phyloP scores from a whole-genome alignment of 768 basidiomycete genomes.

The Mycena epipterygia region DNA sequence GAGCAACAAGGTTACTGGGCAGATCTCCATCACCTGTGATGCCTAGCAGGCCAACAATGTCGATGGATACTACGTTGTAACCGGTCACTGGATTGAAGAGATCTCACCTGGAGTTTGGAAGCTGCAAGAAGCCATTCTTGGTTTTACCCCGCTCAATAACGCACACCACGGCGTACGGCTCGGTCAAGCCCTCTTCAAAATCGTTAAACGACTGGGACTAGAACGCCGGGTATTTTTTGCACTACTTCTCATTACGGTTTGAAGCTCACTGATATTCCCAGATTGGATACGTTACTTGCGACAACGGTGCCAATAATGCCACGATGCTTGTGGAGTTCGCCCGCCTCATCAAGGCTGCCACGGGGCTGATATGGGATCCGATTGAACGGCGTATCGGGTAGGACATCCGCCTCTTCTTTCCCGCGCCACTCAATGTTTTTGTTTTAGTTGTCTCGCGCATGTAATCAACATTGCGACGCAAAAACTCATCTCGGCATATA shows the following conservation, averaged over 20 bases:
- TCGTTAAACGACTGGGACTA: slow-evolving; percentile 43
- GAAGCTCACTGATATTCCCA: background rate
- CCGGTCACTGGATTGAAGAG: slow-evolving; percentile 55
- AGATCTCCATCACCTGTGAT: slow-evolving; percentile 51
- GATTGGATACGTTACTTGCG: background rate
- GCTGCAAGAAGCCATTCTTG: slow-evolving; percentile 46
- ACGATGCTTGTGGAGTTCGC: slow-evolving; percentile 9
- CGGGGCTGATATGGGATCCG: background rate
- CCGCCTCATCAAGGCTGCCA: background rate
- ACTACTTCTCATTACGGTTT: background rate
- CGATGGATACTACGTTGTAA: slow-evolving; percentile 55
- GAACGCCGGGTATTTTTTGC: slow-evolving; percentile 43
- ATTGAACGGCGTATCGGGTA: background rate
- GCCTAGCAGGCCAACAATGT: slow-evolving; percentile 54
- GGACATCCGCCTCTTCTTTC: background rate
- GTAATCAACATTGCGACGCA: background rate
- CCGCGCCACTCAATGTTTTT: background rate
- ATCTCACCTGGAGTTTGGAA: slow-evolving; percentile 39
- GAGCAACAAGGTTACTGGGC: slow-evolving; percentile 37
- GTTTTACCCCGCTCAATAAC: slow-evolving; percentile 51
- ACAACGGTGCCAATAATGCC: background rate
- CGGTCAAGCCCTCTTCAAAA: slow-evolving; percentile 50
- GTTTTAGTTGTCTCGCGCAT: background rate
- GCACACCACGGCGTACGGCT: slow-evolving; percentile 52
- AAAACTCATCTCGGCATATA: background rate